Evolutionary conservation across 169 alveolate species (phyloP).

Genomic region (Theileria equi): DNA sequence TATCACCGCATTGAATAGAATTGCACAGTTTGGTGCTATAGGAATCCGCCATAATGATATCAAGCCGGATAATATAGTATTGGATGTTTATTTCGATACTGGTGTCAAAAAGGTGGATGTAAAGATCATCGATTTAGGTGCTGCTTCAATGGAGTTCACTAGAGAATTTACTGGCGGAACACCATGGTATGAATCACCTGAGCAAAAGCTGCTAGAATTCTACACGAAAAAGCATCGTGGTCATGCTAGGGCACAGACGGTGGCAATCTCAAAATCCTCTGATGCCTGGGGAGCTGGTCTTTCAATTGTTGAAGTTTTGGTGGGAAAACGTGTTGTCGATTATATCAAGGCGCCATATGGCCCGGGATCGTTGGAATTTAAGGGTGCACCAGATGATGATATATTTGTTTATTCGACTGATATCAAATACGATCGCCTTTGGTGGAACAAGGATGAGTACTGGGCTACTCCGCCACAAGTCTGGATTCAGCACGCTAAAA

Average conservation of each 20-base stretch:
- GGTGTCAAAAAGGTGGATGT: slow-evolving; percentile 78
- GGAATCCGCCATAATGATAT: slow-evolving; percentile 84
- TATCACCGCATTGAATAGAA: slow-evolving; percentile 77
- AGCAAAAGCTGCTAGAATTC: slow-evolving; percentile 79
- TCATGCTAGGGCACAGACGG: slow-evolving; percentile 69
- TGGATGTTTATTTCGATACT: slow-evolving; percentile 71
- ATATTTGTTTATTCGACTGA: background rate
- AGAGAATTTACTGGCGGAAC: slow-evolving; percentile 85
- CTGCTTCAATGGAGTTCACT: slow-evolving; percentile 83
- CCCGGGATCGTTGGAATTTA: slow-evolving; percentile 78
- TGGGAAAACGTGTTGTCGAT: slow-evolving; percentile 80
- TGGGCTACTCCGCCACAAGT: slow-evolving; percentile 55
- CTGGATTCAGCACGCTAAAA: slow-evolving; percentile 39
- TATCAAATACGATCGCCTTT: slow-evolving; percentile 24
- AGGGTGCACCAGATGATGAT: slow-evolving; percentile 64
- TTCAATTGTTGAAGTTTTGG: slow-evolving; percentile 78
- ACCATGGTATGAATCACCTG: slow-evolving; percentile 87
- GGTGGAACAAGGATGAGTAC: slow-evolving; percentile 66
- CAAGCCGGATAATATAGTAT: slow-evolving; percentile 83
- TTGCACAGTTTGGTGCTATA: slow-evolving; percentile 74
- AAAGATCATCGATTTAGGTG: slow-evolving; percentile 80
- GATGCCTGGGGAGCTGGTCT: slow-evolving; percentile 87
- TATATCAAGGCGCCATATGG: slow-evolving; percentile 76
- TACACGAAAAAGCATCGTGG: slow-evolving; percentile 79
- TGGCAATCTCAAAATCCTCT: slow-evolving; percentile 73